phyloP scores from a whole-genome alignment of 2,329 filamentous ascomycete genomes.

The Diaporthe longicolla region DNA sequence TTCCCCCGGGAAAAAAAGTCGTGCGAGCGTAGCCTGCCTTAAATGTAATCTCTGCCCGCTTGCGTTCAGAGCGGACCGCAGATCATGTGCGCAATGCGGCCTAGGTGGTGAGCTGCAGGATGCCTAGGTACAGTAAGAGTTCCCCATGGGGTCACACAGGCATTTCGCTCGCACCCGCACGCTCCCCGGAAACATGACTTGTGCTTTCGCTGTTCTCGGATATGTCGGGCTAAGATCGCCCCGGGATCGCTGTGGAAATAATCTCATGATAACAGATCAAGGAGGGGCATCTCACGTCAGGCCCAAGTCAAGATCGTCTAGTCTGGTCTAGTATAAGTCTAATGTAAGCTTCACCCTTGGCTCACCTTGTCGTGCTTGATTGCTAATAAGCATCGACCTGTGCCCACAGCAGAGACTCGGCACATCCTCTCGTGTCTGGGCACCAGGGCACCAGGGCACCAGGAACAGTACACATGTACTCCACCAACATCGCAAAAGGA shows the following conservation, averaged over 20 bases:
- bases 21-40: not conserved
- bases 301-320: not conserved
- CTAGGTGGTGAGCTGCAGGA: constrained; percentile 20
- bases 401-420: not conserved
- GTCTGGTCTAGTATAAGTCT: not conserved
- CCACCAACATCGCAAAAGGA: not conserved
- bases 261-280: constrained; percentile 2
- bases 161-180: constrained; percentile 2
- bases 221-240: not conserved
- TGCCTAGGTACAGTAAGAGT: not conserved
- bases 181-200: constrained; percentile 25
- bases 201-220: constrained; percentile 18
- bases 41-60: constrained; percentile 1
- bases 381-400: constrained; percentile 6
- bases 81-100: constrained; percentile 3
- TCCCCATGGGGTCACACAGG: constrained; percentile 29
- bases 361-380: not conserved
- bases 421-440: not conserved
- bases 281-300: constrained; percentile 21
- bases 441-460: not conserved
- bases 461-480: not conserved
- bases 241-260: constrained; percentile 6
- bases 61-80: not conserved
- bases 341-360: not conserved
- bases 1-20: not conserved